Evolutionary conservation across 495 filamentous ascomycete genomes (phyloP).

Genomic region (Trichoderma erinaceum): DNA sequence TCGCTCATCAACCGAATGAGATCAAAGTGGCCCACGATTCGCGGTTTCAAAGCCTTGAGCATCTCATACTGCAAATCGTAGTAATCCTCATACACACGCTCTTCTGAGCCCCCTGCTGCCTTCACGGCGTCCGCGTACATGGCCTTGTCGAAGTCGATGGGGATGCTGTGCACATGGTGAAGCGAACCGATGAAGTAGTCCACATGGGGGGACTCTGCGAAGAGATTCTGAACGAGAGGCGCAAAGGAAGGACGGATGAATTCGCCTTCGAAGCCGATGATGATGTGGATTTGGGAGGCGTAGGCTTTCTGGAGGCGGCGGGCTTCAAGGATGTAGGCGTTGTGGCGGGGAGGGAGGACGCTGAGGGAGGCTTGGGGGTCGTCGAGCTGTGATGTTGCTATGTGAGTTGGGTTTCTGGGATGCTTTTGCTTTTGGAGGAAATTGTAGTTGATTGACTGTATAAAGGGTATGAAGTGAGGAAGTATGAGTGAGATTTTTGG

Average conservation of each 20-base stretch:
- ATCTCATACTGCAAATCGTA: conserved; percentile 83
- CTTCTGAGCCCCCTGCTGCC: conserved; percentile 47
- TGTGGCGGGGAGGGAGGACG: conserved; percentile 50
- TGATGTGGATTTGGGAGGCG: conserved; percentile 62
- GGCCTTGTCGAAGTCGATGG: conserved; percentile 76
- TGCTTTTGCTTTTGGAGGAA: not conserved
- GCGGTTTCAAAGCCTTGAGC: conserved; percentile 64
- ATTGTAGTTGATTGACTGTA: not conserved
- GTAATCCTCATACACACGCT: conserved; percentile 68
- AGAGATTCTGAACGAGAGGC: conserved; percentile 49
- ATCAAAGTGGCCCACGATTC: conserved; percentile 90
- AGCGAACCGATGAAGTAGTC: conserved; percentile 90
- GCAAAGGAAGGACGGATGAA: conserved; percentile 72
- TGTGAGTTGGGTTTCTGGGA: conserved; percentile 16
- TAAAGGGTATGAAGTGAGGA: not conserved
- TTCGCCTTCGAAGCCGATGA: conserved; percentile 89
- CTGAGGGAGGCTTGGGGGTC: conserved; percentile 35
- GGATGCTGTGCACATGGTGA: conserved; percentile 78
- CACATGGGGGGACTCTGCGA: conserved; percentile 51
- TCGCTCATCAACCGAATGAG: conserved; percentile 75
- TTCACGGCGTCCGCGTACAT: conserved; percentile 56
- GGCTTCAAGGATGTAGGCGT: conserved; percentile 66
- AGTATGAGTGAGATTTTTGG: conserved; percentile 15
- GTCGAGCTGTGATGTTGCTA: conserved; percentile 25
- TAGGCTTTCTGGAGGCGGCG: conserved; percentile 64